Evolutionary conservation across 768 basidiomycete genomes (phyloP), one percentile per base, ranked within the genome.

Genomic region (Megacollybia marginata): DNA sequence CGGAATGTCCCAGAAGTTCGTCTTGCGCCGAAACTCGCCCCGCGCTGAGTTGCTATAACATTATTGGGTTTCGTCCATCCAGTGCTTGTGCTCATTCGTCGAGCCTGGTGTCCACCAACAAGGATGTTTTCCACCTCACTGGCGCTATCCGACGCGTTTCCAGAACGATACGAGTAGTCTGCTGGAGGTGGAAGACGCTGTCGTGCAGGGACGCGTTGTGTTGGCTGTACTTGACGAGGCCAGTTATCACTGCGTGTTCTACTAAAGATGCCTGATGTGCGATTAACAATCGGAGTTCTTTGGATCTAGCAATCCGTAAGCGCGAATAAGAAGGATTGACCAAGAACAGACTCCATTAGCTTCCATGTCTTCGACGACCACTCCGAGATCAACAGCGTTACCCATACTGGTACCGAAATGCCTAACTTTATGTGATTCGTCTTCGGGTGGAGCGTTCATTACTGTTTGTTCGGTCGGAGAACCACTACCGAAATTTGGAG

Each of bases 101-200:
- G 47, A 40, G 51, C 57, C 28, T 53, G 56, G 56, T 50, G 56
- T 18, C 57, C 62, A 32, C 56, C 55, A n/a, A 74, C 64, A 34
- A 88, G 69, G 52, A 87, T 60, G 53, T 76, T 75, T 59, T 89
- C 86, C n/a, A 88, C 83, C 58, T 88, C 87, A 46, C 80, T 76
- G 1, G 78, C 74, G 60, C 85, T 87, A 48, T 80, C 79, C 32
- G 85, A 83, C 32, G 71, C 72, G 59, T 83, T 80, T 42, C 80
- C 82, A 31, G 76, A 67, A 50, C 68, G 67, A 55, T 77, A 71
- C 18, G 72, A 67, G 23, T 65, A 68, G 49, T 76, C 72, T 40
- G 58, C 55, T 51, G 63, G 55, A 45, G 59, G 60, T 52, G 62
- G 70, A 59, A 79, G 82, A 31, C 80, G 78, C 57, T 77, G 74